A percentile compares a stretch with the other conserved stretches of the same genome.
phyloP scores from a whole-genome alignment of 1,139 yeast genomes.

The Spathaspora sp. region DNA sequence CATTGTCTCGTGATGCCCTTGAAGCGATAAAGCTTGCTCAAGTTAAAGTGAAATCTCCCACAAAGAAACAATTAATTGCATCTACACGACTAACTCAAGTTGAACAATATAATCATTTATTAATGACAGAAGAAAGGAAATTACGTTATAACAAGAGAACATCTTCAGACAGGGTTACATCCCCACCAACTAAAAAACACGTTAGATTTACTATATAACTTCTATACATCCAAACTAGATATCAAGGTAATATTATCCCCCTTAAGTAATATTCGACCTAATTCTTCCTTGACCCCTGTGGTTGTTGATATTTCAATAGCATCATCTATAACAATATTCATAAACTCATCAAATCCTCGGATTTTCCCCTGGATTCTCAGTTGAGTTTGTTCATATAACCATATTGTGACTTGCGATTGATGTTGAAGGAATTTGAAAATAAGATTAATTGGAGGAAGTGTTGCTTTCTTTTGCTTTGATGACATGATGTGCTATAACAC shows the following conservation, averaged over 20 bases:
- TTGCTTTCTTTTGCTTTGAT: slow-evolving; percentile 29
- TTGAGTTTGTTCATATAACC: slow-evolving; percentile 86
- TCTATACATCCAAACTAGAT: slow-evolving; percentile 49
- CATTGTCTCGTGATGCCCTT: slow-evolving; percentile 8
- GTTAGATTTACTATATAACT: slow-evolving; percentile 10
- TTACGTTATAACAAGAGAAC: slow-evolving; percentile 23
- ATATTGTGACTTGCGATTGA: slow-evolving; percentile 73
- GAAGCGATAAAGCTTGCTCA: slow-evolving; percentile 10
- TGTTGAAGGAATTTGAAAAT: slow-evolving; percentile 85
- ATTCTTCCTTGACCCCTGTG: slow-evolving; percentile 40
- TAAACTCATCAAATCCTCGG: slow-evolving; percentile 93
- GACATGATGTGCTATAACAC: slow-evolving; percentile 16
- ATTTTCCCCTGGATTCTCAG: slow-evolving; percentile 80
- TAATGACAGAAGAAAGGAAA: slow-evolving; percentile 25
- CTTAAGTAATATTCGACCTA: slow-evolving; percentile 68
- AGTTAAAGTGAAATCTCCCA: slow-evolving; percentile 15
- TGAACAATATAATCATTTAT: slow-evolving; percentile 24
- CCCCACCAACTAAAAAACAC: slow-evolving; percentile 8
- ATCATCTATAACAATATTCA: slow-evolving; percentile 93
- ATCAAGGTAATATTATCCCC: slow-evolving; percentile 93
- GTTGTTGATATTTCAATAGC: slow-evolving; percentile 64
- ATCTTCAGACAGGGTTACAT: not conserved
- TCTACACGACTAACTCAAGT: slow-evolving; percentile 29
- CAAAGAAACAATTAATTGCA: slow-evolving; percentile 17
- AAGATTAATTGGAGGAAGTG: slow-evolving; percentile 89